These are phyloP conservation scores for Mucor circinelloides DNA, from an alignment of 371 early-diverging fungal genomes.

Conservation along the genomic window DNA sequence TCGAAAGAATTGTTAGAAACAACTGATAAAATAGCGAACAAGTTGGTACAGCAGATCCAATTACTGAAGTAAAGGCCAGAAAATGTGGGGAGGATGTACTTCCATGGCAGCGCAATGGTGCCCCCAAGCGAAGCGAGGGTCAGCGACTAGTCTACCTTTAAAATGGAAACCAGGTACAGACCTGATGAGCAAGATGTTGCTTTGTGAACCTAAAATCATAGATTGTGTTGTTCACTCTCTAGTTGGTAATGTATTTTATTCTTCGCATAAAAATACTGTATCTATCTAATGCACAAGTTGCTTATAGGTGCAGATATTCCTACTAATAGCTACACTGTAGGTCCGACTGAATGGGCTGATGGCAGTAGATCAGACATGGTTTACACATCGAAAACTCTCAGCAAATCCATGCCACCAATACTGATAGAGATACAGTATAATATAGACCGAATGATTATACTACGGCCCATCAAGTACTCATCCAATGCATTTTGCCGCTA, in stretches of 20 bases:
- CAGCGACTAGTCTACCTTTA: too few relatives aligned
- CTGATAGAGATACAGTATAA: neutral
- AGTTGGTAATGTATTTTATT: conserved; percentile 17
- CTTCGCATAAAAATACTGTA: conserved; percentile 7
- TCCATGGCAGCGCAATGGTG: too few relatives aligned
- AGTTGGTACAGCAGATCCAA: too few relatives aligned
- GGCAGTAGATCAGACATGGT: neutral
- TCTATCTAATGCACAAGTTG: conserved; percentile 4
- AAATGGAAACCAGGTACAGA: too few relatives aligned
- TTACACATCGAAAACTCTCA: conserved; percentile 10
- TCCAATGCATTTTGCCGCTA: too few relatives aligned
- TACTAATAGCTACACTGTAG: conserved; percentile 6
- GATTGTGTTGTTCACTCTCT: conserved; percentile 16
- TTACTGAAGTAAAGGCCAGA: too few relatives aligned
- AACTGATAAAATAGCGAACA: too few relatives aligned
- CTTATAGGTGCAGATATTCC: neutral
- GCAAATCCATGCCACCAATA: neutral
- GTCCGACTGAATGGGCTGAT: neutral
- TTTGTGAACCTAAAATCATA: conserved; percentile 15
- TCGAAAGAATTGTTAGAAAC: too few relatives aligned
- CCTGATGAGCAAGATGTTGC: conserved; percentile 12
- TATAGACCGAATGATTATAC: too few relatives aligned
- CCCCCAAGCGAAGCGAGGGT: too few relatives aligned
- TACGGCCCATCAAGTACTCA: too few relatives aligned
- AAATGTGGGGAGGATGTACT: too few relatives aligned